Base-by-base conservation (phyloP, 495 filamentous ascomycete genomes). In the Aspergillus saccharolyticus region DNA sequence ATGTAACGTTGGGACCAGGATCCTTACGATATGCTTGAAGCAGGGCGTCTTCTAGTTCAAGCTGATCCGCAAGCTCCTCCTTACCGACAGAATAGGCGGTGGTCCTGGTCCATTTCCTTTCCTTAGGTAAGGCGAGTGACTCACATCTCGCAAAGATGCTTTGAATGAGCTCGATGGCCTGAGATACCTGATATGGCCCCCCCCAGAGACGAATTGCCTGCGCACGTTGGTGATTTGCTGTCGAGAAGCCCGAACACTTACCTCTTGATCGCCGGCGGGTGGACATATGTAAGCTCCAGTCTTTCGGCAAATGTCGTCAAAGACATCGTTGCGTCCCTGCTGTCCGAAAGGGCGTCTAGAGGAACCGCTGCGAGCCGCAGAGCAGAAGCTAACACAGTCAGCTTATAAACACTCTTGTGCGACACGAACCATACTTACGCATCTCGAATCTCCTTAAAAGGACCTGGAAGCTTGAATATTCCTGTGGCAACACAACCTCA, bases 371-470 rank as follows among this genome's bases (percentile, higher is more conserved):
- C 54, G 65, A 43, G 62, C 67, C 33, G 44, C 55, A 24, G 46
- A 59, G 3, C 52, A 67, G 25, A 70, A 66, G 18, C 67, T 70
- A 25, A 16, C 17, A 0, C 2, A 28, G 46, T 46, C 39, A 25
- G 42, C 28, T 12, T 28, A 21, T 17, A 9, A n/a, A n/a, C n/a
- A n/a, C n/a, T 16, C 18, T 6, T 46, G 43, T 17, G n/a, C n/a
- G n/a, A n/a, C n/a, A n/a, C n/a, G n/a, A n/a, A n/a, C n/a, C 14
- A 53, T 10, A 60, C 64, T 59, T 59, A 70, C 67, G 67, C 64
- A 33, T 64, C 44, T 42, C 64, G 67, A 30, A 70, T 61, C 1
- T 24, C 44, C 8, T 65, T 65, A 39, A 64, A 70, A 3, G 58
- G 4, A 25, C 54, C 55, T 7, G 64, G 59, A 20, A 67, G 25